A percentile compares a stretch with the other conserved stretches of the same genome.
Conservation (phyloP, 495 filamentous ascomycete species). For the Sphaerosporella brunnea region DNA sequence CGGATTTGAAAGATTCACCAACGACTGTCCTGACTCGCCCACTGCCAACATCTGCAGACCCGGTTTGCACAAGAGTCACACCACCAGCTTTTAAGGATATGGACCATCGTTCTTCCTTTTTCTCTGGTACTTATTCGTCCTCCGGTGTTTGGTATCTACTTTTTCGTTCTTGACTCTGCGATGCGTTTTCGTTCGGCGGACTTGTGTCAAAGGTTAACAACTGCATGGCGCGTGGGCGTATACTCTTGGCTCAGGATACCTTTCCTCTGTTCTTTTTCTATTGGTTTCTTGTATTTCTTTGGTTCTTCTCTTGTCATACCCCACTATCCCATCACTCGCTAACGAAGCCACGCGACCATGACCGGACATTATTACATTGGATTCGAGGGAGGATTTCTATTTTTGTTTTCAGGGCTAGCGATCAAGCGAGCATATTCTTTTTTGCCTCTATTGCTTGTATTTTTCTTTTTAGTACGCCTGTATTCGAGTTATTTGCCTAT, state of each 20-base stretch:
- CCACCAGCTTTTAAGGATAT: conserved; percentile 1
- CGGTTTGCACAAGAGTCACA: conserved; percentile 1
- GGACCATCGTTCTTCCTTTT: not conserved
- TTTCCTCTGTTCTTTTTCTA: conserved; percentile 1
- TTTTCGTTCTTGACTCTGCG: not conserved
- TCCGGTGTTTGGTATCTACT: not conserved
- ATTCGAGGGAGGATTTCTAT: conserved; percentile 4
- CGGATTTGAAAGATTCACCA: conserved; percentile 33
- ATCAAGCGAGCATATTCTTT: not conserved
- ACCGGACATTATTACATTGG: not conserved
- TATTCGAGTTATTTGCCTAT: too few species aligned
- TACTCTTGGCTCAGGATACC: not conserved
- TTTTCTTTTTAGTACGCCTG: too few species aligned
- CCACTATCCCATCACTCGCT: too few species aligned
- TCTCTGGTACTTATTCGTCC: not conserved
- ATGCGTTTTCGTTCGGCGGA: too few species aligned
- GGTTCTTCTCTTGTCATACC: too few species aligned
- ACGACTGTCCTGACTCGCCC: conserved; percentile 3
- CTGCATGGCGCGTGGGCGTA: conserved; percentile 1
- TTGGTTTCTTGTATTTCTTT: too few species aligned
- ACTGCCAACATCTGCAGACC: not conserved
- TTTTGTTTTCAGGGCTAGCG: not conserved
- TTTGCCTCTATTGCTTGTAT: not conserved
- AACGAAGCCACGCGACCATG: not conserved
- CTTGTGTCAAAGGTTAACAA: not conserved